Base-by-base conservation (phyloP, 2,329 filamentous ascomycete species). In the Paracoccidioides brasiliensis region DNA sequence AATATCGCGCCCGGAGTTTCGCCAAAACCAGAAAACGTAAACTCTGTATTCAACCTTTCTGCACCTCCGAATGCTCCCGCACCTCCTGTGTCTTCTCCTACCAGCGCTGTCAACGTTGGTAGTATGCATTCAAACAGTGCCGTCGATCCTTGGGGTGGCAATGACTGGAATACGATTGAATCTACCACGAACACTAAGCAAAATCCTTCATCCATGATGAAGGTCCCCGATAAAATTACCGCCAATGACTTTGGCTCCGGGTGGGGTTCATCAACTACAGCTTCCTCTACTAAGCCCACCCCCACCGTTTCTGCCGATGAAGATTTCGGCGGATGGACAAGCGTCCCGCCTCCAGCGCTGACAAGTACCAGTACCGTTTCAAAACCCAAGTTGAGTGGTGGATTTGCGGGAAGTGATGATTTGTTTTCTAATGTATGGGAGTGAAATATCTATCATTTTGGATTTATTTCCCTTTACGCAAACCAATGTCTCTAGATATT, bases 371-470 rank as follows among this genome's bases (percentile, higher is more conserved):
- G 76, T 7, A 67, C 71, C 0, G 67, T 64, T 6, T 60, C 35
- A 14, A 55, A 54, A 43, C 37, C 56, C 56, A 67, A 10, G 61
- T 77, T 70, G 49, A 72, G 78, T 32, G 73, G 77, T 28, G 83
- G 80, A 22, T 81, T 78, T 54, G 83, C 81, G 55, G 76, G 73
- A 35, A 69, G 72, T 52, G 91, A 96, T 61, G 91, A 97, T 73
- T 70, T 97, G 64, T 97, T 97, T 72, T 90, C 86, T 37, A 97
- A 97, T 70, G 91, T 97, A 52, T 97, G 91, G 91, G 81, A 90
- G 74, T 96, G 74, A 63, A 52, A 7, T 44, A 22, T n/a, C 30
- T 52, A 12, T 14, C 38, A 52, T 42, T 41, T 32, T 30, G 49
- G 10, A 28, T n/a, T n/a, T n/a, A 14, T 46, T 30, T 32, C n/a